phyloP scores from a whole-genome alignment of 306 rosid species.

The Prunus mume region DNA sequence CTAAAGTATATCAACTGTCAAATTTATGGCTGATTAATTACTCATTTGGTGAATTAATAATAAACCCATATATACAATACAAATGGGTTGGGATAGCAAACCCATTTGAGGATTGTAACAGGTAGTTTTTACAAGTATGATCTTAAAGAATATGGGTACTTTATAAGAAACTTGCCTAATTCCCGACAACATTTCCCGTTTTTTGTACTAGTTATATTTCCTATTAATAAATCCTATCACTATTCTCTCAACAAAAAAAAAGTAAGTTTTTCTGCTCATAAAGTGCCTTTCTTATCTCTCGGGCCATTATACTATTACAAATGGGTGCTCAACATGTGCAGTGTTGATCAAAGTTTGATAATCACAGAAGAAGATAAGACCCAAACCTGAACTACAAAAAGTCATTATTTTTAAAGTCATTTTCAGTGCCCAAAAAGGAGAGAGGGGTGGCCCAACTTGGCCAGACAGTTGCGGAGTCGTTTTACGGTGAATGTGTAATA shows the following conservation, averaged over 20 bases:
- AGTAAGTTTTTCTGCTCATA: too few relatives aligned
- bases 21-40: background rate
- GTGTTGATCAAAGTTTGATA: background rate
- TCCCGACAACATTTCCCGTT: too few relatives aligned
- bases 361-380: background rate
- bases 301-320: background rate
- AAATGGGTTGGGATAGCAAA: too few relatives aligned
- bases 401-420: background rate
- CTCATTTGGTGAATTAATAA: background rate
- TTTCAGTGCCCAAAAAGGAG: background rate
- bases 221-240: too few relatives aligned
- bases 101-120: too few relatives aligned
- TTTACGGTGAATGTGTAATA: too few relatives aligned
- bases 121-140: too few relatives aligned
- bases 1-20: background rate
- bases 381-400: background rate
- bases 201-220: too few relatives aligned
- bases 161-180: too few relatives aligned
- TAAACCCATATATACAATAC: too few relatives aligned
- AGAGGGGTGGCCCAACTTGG: constrained; percentile 1
- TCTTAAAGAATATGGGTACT: accelerated
- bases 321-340: constrained; percentile 1
- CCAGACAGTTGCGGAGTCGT: background rate
- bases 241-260: too few relatives aligned
- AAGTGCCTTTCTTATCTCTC: background rate